Percentiles rank a stretch among this genome's conserved stretches.
Conservation (phyloP, 352 stramenopile genomes). For the Thalassiosira livingstoniorum region DNA sequence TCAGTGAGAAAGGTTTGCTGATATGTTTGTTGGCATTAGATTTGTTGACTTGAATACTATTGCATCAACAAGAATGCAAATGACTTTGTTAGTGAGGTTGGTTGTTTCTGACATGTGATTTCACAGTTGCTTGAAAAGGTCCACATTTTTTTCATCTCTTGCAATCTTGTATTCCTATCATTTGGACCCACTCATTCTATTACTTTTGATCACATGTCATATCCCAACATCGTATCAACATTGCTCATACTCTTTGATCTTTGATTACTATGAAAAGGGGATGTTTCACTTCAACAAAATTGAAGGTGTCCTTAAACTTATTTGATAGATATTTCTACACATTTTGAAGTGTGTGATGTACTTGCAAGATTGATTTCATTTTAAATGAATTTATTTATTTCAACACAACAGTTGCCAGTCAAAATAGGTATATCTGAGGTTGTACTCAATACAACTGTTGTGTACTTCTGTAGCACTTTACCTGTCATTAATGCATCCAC, state of each 20-base stretch:
- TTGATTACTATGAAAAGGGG: constrained; percentile 25
- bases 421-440: no score
- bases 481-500: no score
- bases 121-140: no score
- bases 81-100: no score
- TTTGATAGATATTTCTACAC: no score
- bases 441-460: no score
- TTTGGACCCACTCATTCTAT: constrained; percentile 2
- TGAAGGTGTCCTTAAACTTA: neutral
- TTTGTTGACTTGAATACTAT: constrained; percentile 43
- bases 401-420: no score
- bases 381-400: no score
- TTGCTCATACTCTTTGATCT: neutral
- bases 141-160: neutral
- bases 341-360: no score
- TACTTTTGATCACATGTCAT: constrained; percentile 17
- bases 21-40: neutral
- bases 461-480: no score
- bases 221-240: constrained; percentile 30
- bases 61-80: constrained; percentile 11
- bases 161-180: constrained; percentile 1
- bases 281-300: neutral
- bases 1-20: neutral
- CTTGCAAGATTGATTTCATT: no score
- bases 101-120: no score